phyloP scores from a whole-genome alignment of 2,329 filamentous ascomycete genomes.

The Arthrobotrys sinensis region DNA sequence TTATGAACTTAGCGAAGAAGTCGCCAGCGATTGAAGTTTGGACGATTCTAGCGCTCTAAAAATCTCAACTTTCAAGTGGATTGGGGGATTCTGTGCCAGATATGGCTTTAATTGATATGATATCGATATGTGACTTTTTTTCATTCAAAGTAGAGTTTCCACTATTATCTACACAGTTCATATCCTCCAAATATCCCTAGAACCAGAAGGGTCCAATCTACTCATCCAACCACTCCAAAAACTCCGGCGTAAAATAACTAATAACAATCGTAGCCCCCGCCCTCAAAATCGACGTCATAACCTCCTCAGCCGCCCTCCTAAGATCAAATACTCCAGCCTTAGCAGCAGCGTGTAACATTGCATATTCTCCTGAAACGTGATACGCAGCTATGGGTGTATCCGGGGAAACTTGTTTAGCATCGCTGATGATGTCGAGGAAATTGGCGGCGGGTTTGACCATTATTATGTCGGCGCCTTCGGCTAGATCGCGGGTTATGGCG shows the following conservation, averaged over 20 bases:
- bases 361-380: constrained; percentile 96
- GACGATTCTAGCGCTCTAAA: too few relatives aligned
- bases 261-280: constrained; percentile 94
- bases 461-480: constrained; percentile 95
- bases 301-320: constrained; percentile 94
- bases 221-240: constrained; percentile 68
- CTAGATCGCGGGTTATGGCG: constrained; percentile 90
- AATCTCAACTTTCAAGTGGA: too few relatives aligned
- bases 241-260: constrained; percentile 92
- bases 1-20: too few relatives aligned
- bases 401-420: constrained; percentile 92
- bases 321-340: constrained; percentile 97
- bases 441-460: constrained; percentile 99
- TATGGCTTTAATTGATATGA: too few relatives aligned
- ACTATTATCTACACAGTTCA: too few relatives aligned
- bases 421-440: constrained; percentile 97
- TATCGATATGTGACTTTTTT: too few relatives aligned
- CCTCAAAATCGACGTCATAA: constrained; percentile 90
- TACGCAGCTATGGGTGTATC: constrained; percentile 96
- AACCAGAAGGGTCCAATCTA: too few relatives aligned
- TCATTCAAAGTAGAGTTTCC: too few relatives aligned
- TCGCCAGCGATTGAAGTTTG: too few relatives aligned
- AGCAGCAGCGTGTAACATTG: constrained; percentile 96
- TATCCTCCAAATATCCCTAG: too few relatives aligned
- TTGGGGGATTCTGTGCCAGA: too few relatives aligned